Evolutionary conservation across 169 alveolate genomes (phyloP).

Genomic region (Miamiensis avidus): DNA sequence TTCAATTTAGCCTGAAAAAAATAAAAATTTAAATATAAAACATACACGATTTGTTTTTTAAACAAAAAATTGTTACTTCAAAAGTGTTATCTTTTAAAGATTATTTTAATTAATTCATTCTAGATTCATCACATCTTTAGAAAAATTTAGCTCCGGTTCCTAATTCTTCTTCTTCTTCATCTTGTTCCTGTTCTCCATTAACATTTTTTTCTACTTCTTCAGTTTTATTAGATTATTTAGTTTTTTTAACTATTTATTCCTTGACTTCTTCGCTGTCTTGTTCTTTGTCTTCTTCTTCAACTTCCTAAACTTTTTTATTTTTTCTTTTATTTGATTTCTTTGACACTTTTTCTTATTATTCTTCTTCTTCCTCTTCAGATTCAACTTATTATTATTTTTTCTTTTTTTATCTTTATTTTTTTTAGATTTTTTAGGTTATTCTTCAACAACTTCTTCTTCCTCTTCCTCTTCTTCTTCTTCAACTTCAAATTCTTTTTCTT

Average conservation of each 20-base stretch:
- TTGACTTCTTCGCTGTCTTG: not conserved
- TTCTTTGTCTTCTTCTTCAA: not conserved
- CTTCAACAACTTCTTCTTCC: not conserved
- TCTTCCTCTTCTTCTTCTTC: not conserved
- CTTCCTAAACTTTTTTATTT: not conserved
- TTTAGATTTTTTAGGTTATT: no score
- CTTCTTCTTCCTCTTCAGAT: not conserved
- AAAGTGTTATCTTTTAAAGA: conserved; percentile 18
- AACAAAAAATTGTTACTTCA: conserved; percentile 1
- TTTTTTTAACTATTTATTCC: no score
- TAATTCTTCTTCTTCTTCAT: not conserved
- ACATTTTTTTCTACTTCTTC: not conserved
- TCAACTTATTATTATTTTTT: no score
- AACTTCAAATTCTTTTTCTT: not conserved
- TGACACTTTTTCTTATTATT: not conserved
- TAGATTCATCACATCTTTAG: conserved; percentile 17
- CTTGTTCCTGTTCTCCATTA: not conserved
- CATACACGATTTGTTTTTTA: not conserved
- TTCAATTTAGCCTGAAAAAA: conserved; percentile 11
- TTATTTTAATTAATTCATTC: not conserved
- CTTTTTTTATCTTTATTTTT: no score
- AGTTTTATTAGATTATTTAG: no score
- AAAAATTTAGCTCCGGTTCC: conserved; percentile 3
- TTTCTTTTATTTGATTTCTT: no score
- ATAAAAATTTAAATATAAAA: not conserved